Conservation (phyloP, 345 rosid species). For the Camelina laxa region DNA sequence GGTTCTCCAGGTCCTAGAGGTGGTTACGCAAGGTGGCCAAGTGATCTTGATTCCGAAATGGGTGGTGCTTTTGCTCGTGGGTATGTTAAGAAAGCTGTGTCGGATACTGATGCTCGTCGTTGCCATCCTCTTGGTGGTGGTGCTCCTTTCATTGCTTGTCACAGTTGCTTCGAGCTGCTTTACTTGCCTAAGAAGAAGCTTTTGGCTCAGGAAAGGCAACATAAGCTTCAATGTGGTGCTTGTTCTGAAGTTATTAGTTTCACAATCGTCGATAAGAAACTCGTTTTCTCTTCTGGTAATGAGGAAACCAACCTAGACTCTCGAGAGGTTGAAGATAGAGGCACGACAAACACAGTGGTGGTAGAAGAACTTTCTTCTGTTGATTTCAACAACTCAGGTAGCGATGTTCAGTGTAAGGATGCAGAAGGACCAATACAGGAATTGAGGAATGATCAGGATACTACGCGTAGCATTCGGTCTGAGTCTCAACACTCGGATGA, state of each 20-base stretch:
- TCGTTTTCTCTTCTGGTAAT: slow-evolving; percentile 44
- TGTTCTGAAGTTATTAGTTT: slow-evolving; percentile 56
- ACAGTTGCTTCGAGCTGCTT: slow-evolving; percentile 65
- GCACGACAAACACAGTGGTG: slow-evolving; percentile 22
- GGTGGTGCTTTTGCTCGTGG: slow-evolving; percentile 54
- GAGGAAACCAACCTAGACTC: slow-evolving; percentile 34
- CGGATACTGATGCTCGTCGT: slow-evolving; percentile 41
- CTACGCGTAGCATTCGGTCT: slow-evolving; percentile 36
- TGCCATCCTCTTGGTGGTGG: slow-evolving; percentile 65
- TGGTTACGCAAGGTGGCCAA: slow-evolving; percentile 44
- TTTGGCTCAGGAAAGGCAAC: slow-evolving; percentile 43
- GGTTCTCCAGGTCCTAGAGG: slow-evolving; percentile 44
- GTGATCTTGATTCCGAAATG: slow-evolving; percentile 45
- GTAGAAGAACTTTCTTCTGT: slow-evolving; percentile 30
- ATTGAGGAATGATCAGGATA: slow-evolving; percentile 17
- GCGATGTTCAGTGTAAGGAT: slow-evolving; percentile 22
- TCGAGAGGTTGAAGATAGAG: slow-evolving; percentile 32
- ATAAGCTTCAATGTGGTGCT: slow-evolving; percentile 64
- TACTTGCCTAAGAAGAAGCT: slow-evolving; percentile 55
- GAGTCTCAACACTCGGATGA: slow-evolving; percentile 44
- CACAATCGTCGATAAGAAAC: slow-evolving; percentile 50
- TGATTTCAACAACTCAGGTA: slow-evolving; percentile 30
- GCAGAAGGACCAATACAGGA: slow-evolving; percentile 40
- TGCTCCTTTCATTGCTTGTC: slow-evolving; percentile 70
- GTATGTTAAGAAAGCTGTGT: slow-evolving; percentile 48